Conservation (phyloP, 2,329 filamentous ascomycete species). For the Penicillium rolfsii region DNA sequence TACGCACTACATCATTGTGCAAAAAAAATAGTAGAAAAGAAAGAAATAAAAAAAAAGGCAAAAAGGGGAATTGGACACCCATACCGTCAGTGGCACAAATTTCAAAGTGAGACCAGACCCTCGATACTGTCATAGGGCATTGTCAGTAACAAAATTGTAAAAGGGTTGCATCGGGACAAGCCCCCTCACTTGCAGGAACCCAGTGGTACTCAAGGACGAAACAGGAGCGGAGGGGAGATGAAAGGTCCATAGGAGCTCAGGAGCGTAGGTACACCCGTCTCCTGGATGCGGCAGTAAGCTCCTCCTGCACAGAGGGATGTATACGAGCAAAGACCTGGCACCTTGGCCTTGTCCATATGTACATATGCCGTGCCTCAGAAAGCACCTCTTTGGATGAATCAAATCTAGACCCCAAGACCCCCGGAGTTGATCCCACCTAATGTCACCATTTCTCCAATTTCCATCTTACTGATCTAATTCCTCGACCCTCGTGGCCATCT, state of each 20-base stretch:
- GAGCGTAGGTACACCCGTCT: slow-evolving; percentile 17
- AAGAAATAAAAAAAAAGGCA: no score
- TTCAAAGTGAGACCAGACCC: neutral
- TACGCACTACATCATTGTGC: neutral
- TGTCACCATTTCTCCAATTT: slow-evolving; percentile 9
- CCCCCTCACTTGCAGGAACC: slow-evolving; percentile 29
- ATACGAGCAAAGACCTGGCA: slow-evolving; percentile 13
- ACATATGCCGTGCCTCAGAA: neutral
- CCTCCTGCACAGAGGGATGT: slow-evolving; percentile 30
- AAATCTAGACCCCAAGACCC: slow-evolving; percentile 25
- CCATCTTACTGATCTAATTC: slow-evolving; percentile 10
- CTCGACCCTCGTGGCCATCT: slow-evolving; percentile 18
- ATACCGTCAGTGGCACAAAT: slow-evolving; percentile 8
- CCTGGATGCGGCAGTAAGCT: slow-evolving; percentile 26
- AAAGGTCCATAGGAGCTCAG: slow-evolving; percentile 21
- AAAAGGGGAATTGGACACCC: no score
- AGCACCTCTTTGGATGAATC: slow-evolving; percentile 24
- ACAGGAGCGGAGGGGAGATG: slow-evolving; percentile 1
- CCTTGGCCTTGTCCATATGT: slow-evolving; percentile 1
- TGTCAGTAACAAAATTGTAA: slow-evolving; percentile 22
- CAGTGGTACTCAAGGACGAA: slow-evolving; percentile 3
- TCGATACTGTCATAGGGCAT: slow-evolving; percentile 17
- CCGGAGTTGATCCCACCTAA: slow-evolving; percentile 8
- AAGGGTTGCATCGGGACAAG: slow-evolving; percentile 23
- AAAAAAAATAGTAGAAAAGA: neutral